phyloP scores from a whole-genome alignment of 2,329 filamentous ascomycete genomes.

The Trichocomaceae sp. region DNA sequence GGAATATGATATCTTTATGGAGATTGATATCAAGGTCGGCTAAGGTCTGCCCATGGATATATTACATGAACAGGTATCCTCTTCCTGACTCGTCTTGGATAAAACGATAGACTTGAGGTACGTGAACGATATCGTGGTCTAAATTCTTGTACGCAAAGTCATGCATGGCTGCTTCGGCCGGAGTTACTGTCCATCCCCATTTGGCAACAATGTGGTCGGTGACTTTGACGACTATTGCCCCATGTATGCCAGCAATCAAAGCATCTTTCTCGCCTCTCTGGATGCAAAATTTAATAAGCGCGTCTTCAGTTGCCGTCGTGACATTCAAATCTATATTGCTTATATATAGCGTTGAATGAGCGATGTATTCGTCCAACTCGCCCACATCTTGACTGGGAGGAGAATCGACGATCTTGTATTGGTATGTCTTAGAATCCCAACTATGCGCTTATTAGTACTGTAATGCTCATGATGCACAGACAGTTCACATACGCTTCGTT shows the following conservation, averaged over 20 bases:
- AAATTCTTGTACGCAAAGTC: constrained; percentile 17
- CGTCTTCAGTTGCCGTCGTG: neutral
- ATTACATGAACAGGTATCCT: constrained; percentile 24
- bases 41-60: constrained; percentile 17
- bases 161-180: constrained; percentile 19
- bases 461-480: too few species aligned
- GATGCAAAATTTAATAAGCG: neutral
- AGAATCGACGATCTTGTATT: too few species aligned
- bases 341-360: too few species aligned
- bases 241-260: neutral
- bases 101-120: constrained; percentile 19
- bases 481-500: too few species aligned
- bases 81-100: constrained; percentile 13
- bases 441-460: too few species aligned
- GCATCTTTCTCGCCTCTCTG: constrained; percentile 7
- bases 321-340: constrained; percentile 8
- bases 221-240: constrained; percentile 10
- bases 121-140: constrained; percentile 16
- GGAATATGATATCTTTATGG: constrained; percentile 13
- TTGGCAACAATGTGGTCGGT: constrained; percentile 17
- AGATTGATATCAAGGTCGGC: constrained; percentile 12
- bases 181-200: constrained; percentile 16
- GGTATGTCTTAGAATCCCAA: too few species aligned
- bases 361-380: too few species aligned
- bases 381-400: too few species aligned